phyloP scores from a whole-genome alignment of 2,329 filamentous ascomycete species.

The Fusarium nisikadoi region DNA sequence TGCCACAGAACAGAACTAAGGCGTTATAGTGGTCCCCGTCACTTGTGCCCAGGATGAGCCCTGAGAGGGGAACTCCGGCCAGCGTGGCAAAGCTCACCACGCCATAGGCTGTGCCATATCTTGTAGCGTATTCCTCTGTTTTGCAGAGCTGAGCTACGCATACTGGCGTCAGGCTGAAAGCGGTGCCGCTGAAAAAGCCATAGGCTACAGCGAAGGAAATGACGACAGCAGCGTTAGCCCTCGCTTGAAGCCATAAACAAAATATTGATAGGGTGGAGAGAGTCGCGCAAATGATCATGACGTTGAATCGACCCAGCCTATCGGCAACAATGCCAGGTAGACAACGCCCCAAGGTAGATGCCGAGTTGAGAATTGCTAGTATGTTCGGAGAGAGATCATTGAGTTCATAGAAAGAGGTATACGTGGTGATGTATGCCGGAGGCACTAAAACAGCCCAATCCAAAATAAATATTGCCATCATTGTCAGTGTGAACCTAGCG shows the following conservation, averaged over 20 bases:
- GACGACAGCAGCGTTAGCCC: fast-evolving
- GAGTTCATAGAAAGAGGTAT: fast-evolving
- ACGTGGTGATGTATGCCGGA: neutral
- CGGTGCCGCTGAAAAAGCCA: neutral
- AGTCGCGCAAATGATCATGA: neutral
- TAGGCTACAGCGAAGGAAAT: neutral
- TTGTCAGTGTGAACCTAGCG: fast-evolving
- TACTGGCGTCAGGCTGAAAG: neutral
- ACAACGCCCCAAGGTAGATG: neutral
- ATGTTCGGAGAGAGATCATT: neutral
- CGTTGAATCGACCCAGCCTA: fast-evolving
- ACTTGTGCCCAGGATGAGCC: fast-evolving
- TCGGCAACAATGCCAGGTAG: neutral
- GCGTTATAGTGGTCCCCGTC: neutral
- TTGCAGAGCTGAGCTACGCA: neutral
- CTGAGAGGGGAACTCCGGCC: neutral
- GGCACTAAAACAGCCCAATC: neutral
- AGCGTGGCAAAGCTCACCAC: neutral
- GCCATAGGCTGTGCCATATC: neutral
- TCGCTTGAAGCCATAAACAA: neutral
- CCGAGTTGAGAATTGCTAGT: neutral
- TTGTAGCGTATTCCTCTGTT: neutral
- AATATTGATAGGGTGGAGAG: neutral
- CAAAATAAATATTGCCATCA: neutral
- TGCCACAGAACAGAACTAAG: neutral